Conservation (phyloP, 495 filamentous ascomycete genomes). For the Hypoxylon subgilvum region DNA sequence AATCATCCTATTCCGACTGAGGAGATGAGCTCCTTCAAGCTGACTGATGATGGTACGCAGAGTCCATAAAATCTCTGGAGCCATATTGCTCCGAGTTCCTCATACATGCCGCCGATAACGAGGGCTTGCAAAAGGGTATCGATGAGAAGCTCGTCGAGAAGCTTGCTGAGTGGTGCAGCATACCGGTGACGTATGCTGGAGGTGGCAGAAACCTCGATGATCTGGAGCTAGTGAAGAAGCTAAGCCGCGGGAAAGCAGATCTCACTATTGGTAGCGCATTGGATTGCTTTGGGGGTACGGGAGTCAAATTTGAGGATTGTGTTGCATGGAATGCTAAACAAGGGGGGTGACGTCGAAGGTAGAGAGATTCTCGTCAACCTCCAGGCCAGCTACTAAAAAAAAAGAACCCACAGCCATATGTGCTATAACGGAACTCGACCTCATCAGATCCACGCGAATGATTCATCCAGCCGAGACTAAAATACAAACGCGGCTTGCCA, state of each 20-base stretch:
- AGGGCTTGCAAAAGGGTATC: conserved; percentile 87
- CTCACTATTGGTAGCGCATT: conserved; percentile 95
- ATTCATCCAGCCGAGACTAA: too few relatives aligned
- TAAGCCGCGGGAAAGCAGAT: conserved; percentile 84
- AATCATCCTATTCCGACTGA: not conserved
- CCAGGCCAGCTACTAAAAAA: conserved; percentile 6
- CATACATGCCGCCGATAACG: conserved; percentile 98
- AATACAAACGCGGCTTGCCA: conserved; percentile 13
- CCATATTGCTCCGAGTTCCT: conserved; percentile 94
- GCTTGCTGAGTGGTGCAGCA: conserved; percentile 82
- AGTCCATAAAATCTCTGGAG: conserved; percentile 78
- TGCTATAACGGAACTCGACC: too few relatives aligned
- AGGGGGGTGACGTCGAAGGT: conserved; percentile 2
- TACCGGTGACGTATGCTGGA: conserved; percentile 94
- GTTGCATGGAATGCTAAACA: conserved; percentile 77
- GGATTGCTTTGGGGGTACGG: conserved; percentile 90
- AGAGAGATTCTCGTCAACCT: not conserved
- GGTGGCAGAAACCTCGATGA: conserved; percentile 83
- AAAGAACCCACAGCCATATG: not conserved
- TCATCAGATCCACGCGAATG: too few relatives aligned
- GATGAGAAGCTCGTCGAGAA: conserved; percentile 81
- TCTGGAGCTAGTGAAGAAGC: conserved; percentile 73
- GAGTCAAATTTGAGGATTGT: conserved; percentile 86
- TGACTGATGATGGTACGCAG: conserved; percentile 49
- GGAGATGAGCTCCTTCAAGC: not conserved